Conservation (phyloP, 2,329 filamentous ascomycete genomes). For the Arthrinium phaeospermum region DNA sequence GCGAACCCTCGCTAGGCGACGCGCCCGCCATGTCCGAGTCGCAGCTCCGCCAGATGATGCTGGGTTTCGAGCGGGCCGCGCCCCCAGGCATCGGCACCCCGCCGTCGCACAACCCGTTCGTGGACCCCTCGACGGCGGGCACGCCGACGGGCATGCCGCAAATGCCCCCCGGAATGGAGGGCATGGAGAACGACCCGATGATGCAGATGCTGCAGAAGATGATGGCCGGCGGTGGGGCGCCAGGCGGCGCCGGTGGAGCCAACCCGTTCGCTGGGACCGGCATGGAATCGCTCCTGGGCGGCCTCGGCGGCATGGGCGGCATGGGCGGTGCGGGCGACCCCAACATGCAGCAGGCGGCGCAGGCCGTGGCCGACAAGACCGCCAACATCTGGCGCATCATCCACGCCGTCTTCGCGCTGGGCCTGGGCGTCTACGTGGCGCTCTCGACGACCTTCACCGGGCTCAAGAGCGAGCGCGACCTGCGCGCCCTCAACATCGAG, state of each 20-base stretch:
- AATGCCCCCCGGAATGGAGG: conserved; percentile 41
- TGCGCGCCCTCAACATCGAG: conserved; percentile 23
- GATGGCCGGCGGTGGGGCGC: conserved; percentile 53
- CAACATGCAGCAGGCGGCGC: conserved; percentile 37
- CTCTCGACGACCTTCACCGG: conserved; percentile 73
- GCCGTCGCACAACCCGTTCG: conserved; percentile 31
- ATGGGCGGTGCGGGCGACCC: conserved; percentile 31
- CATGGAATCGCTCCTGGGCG: conserved; percentile 35
- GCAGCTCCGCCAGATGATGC: conserved; percentile 70
- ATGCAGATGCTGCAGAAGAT: conserved; percentile 79
- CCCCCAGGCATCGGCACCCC: conserved; percentile 27
- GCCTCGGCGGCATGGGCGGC: conserved; percentile 37
- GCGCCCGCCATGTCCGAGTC: conserved; percentile 55
- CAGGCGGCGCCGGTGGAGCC: conserved; percentile 42
- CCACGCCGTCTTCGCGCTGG: conserved; percentile 74
- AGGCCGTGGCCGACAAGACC: conserved; percentile 42
- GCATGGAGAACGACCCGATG: conserved; percentile 64
- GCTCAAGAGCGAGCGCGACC: conserved; percentile 63
- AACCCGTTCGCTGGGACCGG: conserved; percentile 41
- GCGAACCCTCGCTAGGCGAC: conserved; percentile 42
- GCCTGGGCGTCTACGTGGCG: conserved; percentile 73
- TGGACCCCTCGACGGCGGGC: conserved; percentile 26
- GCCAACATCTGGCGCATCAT: conserved; percentile 72
- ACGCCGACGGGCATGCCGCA: conserved; percentile 28
- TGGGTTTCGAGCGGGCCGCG: conserved; percentile 55